These are phyloP conservation scores for Pseudoneurospora amorphoporcata DNA, from an alignment of 495 filamentous ascomycete species.

Conservation along the genomic window DNA sequence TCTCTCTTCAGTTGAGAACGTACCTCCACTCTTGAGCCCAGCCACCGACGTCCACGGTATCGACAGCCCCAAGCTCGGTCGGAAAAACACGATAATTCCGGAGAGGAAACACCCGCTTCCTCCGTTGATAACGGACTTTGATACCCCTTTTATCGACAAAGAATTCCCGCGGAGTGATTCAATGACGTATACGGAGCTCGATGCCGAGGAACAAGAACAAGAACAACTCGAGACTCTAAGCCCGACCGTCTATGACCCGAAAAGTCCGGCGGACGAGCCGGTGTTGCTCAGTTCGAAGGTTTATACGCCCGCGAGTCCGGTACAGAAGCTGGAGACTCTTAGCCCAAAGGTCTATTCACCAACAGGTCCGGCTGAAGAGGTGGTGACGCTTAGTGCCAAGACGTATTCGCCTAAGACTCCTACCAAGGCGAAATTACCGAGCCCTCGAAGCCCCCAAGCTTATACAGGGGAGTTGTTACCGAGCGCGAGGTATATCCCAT, in stretches of 20 bases:
- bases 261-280: constrained; percentile 14
- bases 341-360: not conserved
- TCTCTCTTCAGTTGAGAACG: constrained; percentile 36
- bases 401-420: constrained; percentile 33
- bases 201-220: constrained; percentile 3
- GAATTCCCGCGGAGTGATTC: not conserved
- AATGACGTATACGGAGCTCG: not conserved
- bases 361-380: not conserved
- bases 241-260: constrained; percentile 31
- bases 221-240: constrained; percentile 22
- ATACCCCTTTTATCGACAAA: not conserved
- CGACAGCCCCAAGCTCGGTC: constrained; percentile 17
- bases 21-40: constrained; percentile 17
- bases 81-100: constrained; percentile 9
- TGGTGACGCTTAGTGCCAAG: constrained; percentile 27
- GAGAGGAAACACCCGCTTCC: constrained; percentile 18
- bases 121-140: constrained; percentile 11
- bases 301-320: not conserved
- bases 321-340: not conserved
- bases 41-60: constrained; percentile 24
- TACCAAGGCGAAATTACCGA: constrained; percentile 31
- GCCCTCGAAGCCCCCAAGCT: constrained; percentile 12
- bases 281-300: not conserved
- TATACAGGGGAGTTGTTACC: not conserved
- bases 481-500: not conserved